Conservation (phyloP, 805 yeast species). For the Cyberlindnera xishuangbannaensis region DNA sequence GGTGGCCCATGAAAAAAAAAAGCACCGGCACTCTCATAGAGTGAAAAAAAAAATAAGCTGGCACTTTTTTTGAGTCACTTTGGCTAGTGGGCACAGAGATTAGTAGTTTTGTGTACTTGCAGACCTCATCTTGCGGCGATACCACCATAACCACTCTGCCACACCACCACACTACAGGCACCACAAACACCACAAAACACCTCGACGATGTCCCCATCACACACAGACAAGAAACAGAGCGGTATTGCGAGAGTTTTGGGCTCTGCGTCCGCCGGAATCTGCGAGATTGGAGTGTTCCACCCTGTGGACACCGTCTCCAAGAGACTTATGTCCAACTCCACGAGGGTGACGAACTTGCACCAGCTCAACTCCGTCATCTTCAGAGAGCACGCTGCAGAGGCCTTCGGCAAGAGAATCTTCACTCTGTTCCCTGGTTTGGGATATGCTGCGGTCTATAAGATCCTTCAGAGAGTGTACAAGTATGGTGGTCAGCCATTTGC, state of each 20-base stretch:
- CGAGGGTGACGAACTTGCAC: constrained; percentile 52
- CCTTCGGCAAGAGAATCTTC: constrained; percentile 63
- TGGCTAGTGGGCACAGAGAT: too few relatives aligned
- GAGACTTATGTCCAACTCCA: constrained; percentile 82
- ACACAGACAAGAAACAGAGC: constrained; percentile 75
- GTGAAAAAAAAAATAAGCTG: too few relatives aligned
- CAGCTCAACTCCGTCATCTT: constrained; percentile 85
- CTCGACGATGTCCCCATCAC: constrained; percentile 24
- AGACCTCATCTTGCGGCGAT: too few relatives aligned
- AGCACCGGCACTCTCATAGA: too few relatives aligned
- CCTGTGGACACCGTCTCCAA: constrained; percentile 98
- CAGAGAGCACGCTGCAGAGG: constrained; percentile 69
- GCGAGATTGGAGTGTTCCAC: constrained; percentile 95
- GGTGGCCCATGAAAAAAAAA: too few relatives aligned
- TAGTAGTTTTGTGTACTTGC: too few relatives aligned
- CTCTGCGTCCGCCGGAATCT: constrained; percentile 95
- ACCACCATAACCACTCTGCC: too few relatives aligned
- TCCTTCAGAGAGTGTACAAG: constrained; percentile 95
- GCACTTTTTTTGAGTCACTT: too few relatives aligned
- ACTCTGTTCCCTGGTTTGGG: constrained; percentile 97
- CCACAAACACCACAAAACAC: neutral
- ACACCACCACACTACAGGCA: too few relatives aligned
- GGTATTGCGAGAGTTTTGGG: constrained; percentile 89
- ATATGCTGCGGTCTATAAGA: constrained; percentile 95
- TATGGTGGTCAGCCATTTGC: constrained; percentile 99